phyloP scores from a whole-genome alignment of 2,329 filamentous ascomycete species.

The Volutella citrinella region DNA sequence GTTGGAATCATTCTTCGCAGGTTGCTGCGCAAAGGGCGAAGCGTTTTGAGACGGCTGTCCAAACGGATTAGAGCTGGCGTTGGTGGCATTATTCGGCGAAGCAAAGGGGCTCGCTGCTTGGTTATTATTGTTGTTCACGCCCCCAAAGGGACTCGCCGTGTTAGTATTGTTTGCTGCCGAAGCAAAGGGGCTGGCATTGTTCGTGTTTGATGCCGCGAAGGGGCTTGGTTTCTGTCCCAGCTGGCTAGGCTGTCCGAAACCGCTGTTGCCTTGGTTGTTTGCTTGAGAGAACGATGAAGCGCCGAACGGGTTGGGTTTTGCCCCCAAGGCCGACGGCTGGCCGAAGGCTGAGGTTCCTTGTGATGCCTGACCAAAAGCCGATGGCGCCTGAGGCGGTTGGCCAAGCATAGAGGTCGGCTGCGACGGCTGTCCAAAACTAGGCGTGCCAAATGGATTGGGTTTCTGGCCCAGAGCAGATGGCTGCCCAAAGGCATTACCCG shows the following conservation, averaged over 20 bases:
- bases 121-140: slow-evolving; percentile 12
- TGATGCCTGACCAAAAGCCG: slow-evolving; percentile 41
- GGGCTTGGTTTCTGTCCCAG: slow-evolving; percentile 37
- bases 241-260: slow-evolving; percentile 34
- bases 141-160: slow-evolving; percentile 28
- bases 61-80: slow-evolving; percentile 23
- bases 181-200: slow-evolving; percentile 17
- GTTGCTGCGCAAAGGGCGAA: slow-evolving; percentile 19
- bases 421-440: slow-evolving; percentile 19
- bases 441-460: slow-evolving; percentile 27
- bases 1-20: slow-evolving; percentile 19
- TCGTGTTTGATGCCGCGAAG: slow-evolving; percentile 26
- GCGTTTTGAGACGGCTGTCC: slow-evolving; percentile 20
- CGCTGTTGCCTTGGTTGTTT: slow-evolving; percentile 17
- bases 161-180: slow-evolving; percentile 14
- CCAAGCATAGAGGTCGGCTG: slow-evolving; percentile 39
- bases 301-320: slow-evolving; percentile 21
- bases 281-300: slow-evolving; percentile 30
- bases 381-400: slow-evolving; percentile 32
- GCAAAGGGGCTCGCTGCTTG: slow-evolving; percentile 19
- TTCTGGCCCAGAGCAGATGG: slow-evolving; percentile 32
- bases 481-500: slow-evolving; percentile 31
- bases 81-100: slow-evolving; percentile 14
- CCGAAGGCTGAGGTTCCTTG: slow-evolving; percentile 39
- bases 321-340: slow-evolving; percentile 29